Evolutionary conservation across 2,329 filamentous ascomycete genomes (phyloP), one percentile per base, ranked within the genome.

Genomic region (Ascomycota sp.): DNA sequence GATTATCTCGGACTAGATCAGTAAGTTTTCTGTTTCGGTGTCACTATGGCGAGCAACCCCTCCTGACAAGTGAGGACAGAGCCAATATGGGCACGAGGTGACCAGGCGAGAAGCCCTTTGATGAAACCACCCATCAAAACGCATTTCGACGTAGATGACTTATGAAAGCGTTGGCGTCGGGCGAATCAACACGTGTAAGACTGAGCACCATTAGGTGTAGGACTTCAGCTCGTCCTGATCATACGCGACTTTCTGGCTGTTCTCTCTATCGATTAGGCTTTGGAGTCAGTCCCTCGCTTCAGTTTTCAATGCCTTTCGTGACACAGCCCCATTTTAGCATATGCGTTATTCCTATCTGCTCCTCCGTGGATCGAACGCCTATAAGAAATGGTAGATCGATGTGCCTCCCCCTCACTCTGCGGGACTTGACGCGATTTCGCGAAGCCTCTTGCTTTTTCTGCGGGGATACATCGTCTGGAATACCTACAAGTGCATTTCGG

Each of bases 1-100:
- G 77, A 84, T 55, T 86, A 71, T 49, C 57, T 84, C 41, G 72
- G 74, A 45, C 56, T 84, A 48, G 73, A 78, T 54, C 54, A 57
- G 54, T 56, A 53, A 51, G 54, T 43, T 37, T 41, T 24, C 4
- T 37, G 27, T 32, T 21, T 41, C 28, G 21, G 30, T 11, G 38
- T 28, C 12, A 27, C 38, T 37, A 62, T 65, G 35, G 27, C 11
- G 9, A n/a, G 12, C 13, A 8, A 30, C 9, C 25, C 30, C 37
- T 43, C 42, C 50, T 55, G 44, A 53, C 49, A 33, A 40, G 30
- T 26, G n/a, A 35, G 29, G 33, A 29, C 41, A 57, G 53, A 45
- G 49, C 46, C 32, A 55, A 54, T 32, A 51, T 53, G 49, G 53
- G 47, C 37, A 47, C 49, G 46, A 55, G 53, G 35, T 56, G 40